phyloP scores from a whole-genome alignment of 2,329 filamentous ascomycete species.

The Ceratocystis huliohia region DNA sequence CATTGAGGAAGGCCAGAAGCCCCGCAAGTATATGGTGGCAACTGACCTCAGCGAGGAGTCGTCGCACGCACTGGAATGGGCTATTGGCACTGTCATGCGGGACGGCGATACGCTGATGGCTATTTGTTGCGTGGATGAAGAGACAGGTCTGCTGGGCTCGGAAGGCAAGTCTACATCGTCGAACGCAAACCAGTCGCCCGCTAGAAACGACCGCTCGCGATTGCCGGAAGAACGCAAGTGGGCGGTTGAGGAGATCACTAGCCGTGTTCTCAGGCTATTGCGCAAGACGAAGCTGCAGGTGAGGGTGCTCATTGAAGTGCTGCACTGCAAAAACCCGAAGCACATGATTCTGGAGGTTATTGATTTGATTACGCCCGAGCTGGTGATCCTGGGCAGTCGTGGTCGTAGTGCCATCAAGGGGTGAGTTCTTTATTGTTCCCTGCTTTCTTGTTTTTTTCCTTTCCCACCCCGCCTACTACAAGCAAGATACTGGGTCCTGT shows the following conservation, averaged over 20 bases:
- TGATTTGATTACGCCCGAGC: constrained; percentile 76
- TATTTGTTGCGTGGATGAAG: constrained; percentile 88
- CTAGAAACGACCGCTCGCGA: constrained; percentile 37
- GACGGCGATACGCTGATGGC: constrained; percentile 90
- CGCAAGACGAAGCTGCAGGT: constrained; percentile 88
- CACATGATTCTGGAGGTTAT: constrained; percentile 96
- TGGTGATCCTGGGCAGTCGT: constrained; percentile 85
- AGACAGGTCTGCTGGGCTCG: constrained; percentile 44
- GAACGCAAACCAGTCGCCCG: constrained; percentile 20
- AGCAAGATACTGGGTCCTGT: not conserved
- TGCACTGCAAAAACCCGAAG: constrained; percentile 96
- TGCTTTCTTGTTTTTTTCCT: constrained; percentile 3
- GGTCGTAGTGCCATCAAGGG: constrained; percentile 87
- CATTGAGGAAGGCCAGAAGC: constrained; percentile 62
- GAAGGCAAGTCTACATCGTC: constrained; percentile 19
- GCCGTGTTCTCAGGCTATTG: constrained; percentile 70
- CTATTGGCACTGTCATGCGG: constrained; percentile 83
- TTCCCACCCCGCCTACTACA: not conserved
- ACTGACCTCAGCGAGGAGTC: constrained; percentile 91
- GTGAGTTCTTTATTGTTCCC: constrained; percentile 39
- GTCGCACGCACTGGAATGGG: constrained; percentile 92
- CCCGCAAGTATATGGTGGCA: constrained; percentile 88
- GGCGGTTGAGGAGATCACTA: constrained; percentile 72
- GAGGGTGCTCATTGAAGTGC: constrained; percentile 83
- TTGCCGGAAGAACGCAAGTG: constrained; percentile 67